phyloP scores from a whole-genome alignment of 192 early-diverging fungal species.

The Gryganskiella cystojenkinii region DNA sequence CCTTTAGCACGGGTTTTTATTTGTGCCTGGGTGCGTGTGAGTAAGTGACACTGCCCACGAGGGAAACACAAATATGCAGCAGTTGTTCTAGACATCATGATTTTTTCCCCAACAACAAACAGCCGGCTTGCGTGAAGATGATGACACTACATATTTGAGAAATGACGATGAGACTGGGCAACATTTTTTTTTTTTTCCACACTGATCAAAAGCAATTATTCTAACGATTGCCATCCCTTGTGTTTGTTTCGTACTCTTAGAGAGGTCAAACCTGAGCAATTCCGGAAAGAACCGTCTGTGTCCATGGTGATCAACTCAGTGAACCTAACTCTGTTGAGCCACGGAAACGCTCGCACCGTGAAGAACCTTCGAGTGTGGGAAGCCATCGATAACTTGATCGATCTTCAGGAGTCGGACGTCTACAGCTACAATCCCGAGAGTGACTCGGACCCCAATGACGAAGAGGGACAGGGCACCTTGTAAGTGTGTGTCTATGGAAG shows the following conservation, averaged over 20 bases:
- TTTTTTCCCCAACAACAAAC: neutral
- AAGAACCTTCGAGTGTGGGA: constrained; percentile 87
- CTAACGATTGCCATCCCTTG: neutral
- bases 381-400: constrained; percentile 83
- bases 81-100: no score
- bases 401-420: constrained; percentile 87
- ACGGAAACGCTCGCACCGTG: constrained; percentile 74
- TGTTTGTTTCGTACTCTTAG: constrained; percentile 57
- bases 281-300: constrained; percentile 78
- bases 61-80: no score
- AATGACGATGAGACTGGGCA: no score
- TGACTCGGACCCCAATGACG: constrained; percentile 91
- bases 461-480: constrained; percentile 77
- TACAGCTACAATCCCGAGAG: constrained; percentile 91
- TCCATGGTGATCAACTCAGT: constrained; percentile 84
- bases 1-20: neutral
- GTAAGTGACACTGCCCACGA: no score
- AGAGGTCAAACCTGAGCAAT: constrained; percentile 83
- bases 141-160: no score
- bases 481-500: constrained; percentile 12
- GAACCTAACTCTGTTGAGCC: constrained; percentile 86
- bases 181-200: neutral
- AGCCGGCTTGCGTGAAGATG: neutral
- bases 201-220: neutral
- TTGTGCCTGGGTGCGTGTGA: no score